Conservation (phyloP, 768 basidiomycete species). For the Lentinula edodes region DNA sequence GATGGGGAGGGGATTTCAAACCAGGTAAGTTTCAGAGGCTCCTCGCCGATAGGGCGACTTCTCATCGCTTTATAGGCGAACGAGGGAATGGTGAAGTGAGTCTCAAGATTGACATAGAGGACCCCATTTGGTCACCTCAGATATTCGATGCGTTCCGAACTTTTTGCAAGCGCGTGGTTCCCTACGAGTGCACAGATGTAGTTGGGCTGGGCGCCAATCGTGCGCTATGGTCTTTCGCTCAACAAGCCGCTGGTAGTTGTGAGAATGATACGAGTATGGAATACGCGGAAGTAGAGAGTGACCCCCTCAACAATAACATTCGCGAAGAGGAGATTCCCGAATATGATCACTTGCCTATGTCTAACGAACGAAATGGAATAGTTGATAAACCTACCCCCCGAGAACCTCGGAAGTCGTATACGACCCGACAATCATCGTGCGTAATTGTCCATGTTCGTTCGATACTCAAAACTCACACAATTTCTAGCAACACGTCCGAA, state of each 20-base stretch:
- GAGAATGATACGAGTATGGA: not conserved
- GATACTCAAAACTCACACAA: not conserved
- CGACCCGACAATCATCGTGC: not conserved
- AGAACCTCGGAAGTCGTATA: not conserved
- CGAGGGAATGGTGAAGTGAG: conserved; percentile 13
- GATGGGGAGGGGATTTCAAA: not conserved
- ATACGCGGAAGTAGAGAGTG: not conserved
- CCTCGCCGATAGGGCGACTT: not conserved
- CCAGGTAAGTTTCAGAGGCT: not conserved
- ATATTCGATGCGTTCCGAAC: not conserved
- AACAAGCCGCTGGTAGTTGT: not conserved
- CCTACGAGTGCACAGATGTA: not conserved
- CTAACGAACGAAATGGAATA: not conserved
- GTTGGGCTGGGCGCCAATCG: not conserved
- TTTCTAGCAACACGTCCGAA: not conserved
- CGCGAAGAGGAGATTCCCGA: not conserved
- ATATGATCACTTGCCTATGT: not conserved
- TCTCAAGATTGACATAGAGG: conserved; percentile 13
- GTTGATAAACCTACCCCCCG: not conserved
- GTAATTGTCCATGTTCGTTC: not conserved
- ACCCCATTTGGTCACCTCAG: conserved; percentile 7
- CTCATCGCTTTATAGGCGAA: conserved; percentile 6
- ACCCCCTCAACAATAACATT: conserved; percentile 2
- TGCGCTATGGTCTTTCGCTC: not conserved
- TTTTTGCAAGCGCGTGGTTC: not conserved